Percentiles rank a stretch among this genome's conserved stretches.
Evolutionary conservation across 2,329 filamentous ascomycete genomes (phyloP).

Genomic region (Chrysoporthe austroafricana): DNA sequence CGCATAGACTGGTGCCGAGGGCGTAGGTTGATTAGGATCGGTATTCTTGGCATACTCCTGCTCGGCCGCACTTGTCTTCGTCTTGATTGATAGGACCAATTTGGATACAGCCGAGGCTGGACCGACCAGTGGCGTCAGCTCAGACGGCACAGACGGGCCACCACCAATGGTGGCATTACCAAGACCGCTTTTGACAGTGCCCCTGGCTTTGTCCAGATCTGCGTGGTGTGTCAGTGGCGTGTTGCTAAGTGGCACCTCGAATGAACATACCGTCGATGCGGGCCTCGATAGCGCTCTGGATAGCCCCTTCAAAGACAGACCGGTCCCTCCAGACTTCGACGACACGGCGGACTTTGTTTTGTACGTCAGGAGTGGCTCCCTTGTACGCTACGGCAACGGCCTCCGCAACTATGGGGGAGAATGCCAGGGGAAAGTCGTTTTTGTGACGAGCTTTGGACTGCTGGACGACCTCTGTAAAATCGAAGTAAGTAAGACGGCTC

Average conservation of each 20-base stretch:
- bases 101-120: slow-evolving; percentile 77
- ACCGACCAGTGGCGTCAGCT: slow-evolving; percentile 76
- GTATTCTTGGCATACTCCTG: slow-evolving; percentile 84
- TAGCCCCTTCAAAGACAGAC: slow-evolving; percentile 78
- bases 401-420: slow-evolving; percentile 89
- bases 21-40: slow-evolving; percentile 68
- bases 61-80: slow-evolving; percentile 70
- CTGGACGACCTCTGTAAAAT: slow-evolving; percentile 79
- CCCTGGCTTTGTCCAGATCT: slow-evolving; percentile 68
- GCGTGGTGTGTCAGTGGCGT: slow-evolving; percentile 11
- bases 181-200: slow-evolving; percentile 55
- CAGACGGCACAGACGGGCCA: slow-evolving; percentile 65
- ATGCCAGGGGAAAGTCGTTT: slow-evolving; percentile 89
- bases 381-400: slow-evolving; percentile 91
- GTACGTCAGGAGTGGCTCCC: slow-evolving; percentile 81
- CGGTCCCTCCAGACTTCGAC: slow-evolving; percentile 94
- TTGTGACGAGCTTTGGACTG: slow-evolving; percentile 93
- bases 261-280: slow-evolving; percentile 71
- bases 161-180: slow-evolving; percentile 71
- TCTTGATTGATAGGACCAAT: slow-evolving; percentile 68
- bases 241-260: not conserved
- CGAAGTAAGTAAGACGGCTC: not conserved
- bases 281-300: slow-evolving; percentile 80
- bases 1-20: slow-evolving; percentile 87
- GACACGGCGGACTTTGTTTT: slow-evolving; percentile 84